Conservation (phyloP, 2,329 filamentous ascomycete genomes). For the Aspergillus tanneri region DNA sequence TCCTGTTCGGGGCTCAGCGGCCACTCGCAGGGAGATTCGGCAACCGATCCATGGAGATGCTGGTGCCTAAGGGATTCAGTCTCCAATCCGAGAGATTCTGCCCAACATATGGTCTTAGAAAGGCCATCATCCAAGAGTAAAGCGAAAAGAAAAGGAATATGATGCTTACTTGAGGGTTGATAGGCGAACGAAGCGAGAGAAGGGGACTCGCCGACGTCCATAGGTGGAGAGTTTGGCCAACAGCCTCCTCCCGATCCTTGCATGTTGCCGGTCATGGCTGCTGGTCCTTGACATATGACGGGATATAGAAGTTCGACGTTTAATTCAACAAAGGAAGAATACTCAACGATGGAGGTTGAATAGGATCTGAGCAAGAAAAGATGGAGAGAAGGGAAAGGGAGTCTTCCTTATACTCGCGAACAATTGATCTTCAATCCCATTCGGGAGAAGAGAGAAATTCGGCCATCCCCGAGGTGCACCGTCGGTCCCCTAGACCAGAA, state of each 20-base stretch:
- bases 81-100: slow-evolving; percentile 29
- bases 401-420: no score
- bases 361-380: no score
- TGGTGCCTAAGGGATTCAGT: slow-evolving; percentile 32
- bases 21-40: slow-evolving; percentile 9
- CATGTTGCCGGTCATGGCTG: slow-evolving; percentile 27
- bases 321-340: background rate
- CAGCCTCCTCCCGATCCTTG: slow-evolving; percentile 31
- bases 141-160: background rate
- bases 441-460: no score
- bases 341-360: no score
- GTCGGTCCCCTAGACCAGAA: no score
- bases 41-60: slow-evolving; percentile 9
- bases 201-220: slow-evolving; percentile 29
- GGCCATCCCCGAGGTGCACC: no score
- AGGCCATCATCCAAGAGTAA: background rate
- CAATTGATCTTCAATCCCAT: no score
- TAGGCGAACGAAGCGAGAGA: slow-evolving; percentile 23
- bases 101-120: slow-evolving; percentile 22
- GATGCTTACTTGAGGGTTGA: slow-evolving; percentile 30
- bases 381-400: no score
- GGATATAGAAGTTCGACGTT: background rate
- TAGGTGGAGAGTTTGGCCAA: slow-evolving; percentile 31
- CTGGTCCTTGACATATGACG: slow-evolving; percentile 22
- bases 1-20: slow-evolving; percentile 16